These are phyloP conservation scores for Tarenaya hassleriana DNA, from an alignment of 345 rosid genomes.

Conservation along the genomic window DNA sequence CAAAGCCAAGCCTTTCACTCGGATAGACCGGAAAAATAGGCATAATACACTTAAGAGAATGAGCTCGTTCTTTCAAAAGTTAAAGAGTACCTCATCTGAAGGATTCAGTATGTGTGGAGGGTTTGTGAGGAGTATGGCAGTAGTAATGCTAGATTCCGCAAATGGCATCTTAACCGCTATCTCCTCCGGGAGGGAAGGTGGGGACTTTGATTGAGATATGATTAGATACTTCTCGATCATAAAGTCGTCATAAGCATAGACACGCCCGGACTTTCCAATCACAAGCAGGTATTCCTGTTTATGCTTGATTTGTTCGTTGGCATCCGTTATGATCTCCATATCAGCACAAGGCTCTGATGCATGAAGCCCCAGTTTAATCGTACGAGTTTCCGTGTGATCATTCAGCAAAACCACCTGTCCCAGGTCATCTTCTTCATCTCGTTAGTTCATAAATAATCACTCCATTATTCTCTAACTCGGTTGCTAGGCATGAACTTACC, in stretches of 20 bases:
- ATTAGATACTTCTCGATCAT: constrained; percentile 77
- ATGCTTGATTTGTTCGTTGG: constrained; percentile 50
- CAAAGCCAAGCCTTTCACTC: not conserved
- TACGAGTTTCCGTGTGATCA: constrained; percentile 70
- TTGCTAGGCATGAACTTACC: constrained; percentile 25
- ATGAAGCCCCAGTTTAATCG: constrained; percentile 63
- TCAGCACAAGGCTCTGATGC: constrained; percentile 68
- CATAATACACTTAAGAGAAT: not conserved
- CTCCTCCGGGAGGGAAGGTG: constrained; percentile 80
- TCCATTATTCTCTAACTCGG: not conserved
- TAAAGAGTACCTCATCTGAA: constrained; percentile 73
- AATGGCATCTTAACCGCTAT: constrained; percentile 53
- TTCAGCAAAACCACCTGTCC: constrained; percentile 63
- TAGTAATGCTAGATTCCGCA: constrained; percentile 56
- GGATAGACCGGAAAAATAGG: not conserved
- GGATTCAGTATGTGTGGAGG: constrained; percentile 34
- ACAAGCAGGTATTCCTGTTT: constrained; percentile 50
- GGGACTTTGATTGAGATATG: constrained; percentile 62
- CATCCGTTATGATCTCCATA: constrained; percentile 61
- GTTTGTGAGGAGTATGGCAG: constrained; percentile 48
- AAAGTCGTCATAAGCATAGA: constrained; percentile 67
- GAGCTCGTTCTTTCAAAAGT: constrained; percentile 21
- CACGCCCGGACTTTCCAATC: constrained; percentile 75
- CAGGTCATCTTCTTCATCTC: constrained; percentile 5
- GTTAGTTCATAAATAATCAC: not conserved